Evolutionary conservation across 371 early-diverging fungal species (phyloP).

Genomic region (Mucor piriformis): DNA sequence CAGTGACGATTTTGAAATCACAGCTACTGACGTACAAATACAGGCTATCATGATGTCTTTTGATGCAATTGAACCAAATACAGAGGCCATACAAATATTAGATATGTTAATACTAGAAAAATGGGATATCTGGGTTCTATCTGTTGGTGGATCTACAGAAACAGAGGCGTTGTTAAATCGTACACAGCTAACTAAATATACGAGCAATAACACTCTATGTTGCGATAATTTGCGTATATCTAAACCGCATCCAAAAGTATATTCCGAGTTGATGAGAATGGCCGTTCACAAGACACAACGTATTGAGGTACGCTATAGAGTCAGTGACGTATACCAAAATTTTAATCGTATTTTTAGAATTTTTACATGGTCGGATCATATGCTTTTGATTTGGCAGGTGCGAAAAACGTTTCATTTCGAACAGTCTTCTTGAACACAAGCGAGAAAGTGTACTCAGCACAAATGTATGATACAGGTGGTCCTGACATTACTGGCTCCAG

Average conservation of each 20-base stretch:
- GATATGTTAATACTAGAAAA: slow-evolving; percentile 2
- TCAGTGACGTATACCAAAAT: neutral
- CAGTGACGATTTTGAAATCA: slow-evolving; percentile 6
- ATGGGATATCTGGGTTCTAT: slow-evolving; percentile 45
- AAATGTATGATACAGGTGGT: slow-evolving; percentile 23
- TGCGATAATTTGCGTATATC: slow-evolving; percentile 43
- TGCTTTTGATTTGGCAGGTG: slow-evolving; percentile 47
- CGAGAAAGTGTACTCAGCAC: slow-evolving; percentile 28
- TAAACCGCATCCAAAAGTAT: slow-evolving; percentile 50
- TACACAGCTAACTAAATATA: neutral
- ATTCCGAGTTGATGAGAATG: slow-evolving; percentile 43
- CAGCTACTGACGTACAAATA: slow-evolving; percentile 16
- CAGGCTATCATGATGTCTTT: slow-evolving; percentile 15
- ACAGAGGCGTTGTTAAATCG: slow-evolving; percentile 17
- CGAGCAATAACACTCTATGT: slow-evolving; percentile 22
- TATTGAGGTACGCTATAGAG: slow-evolving; percentile 35
- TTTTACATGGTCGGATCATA: slow-evolving; percentile 41
- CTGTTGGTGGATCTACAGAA: slow-evolving; percentile 19
- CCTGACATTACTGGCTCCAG: slow-evolving; percentile 33
- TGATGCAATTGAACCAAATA: slow-evolving; percentile 20
- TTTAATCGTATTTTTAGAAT: slow-evolving; percentile 19
- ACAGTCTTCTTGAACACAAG: slow-evolving; percentile 37
- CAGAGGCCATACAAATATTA: slow-evolving; percentile 1
- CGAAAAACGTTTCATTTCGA: slow-evolving; percentile 38
- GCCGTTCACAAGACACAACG: slow-evolving; percentile 36